phyloP scores from a whole-genome alignment of 345 rosid species.

The Theobroma cacao region DNA sequence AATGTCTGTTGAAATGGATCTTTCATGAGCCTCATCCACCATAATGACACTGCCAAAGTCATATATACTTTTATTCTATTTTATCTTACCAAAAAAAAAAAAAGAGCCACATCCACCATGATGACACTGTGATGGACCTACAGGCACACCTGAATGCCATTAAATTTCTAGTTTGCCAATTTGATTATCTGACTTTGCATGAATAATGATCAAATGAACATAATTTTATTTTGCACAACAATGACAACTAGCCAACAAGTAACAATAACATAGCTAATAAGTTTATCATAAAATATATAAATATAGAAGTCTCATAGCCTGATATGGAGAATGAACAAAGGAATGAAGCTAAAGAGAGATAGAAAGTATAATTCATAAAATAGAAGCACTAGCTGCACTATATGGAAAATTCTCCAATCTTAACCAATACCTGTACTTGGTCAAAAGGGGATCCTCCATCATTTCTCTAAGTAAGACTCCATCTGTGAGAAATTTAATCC shows the following conservation, averaged over 20 bases:
- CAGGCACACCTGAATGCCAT: background rate
- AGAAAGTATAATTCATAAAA: background rate
- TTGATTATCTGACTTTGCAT: background rate
- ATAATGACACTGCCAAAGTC: slow-evolving; percentile 72
- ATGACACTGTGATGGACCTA: background rate
- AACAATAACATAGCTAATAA: background rate
- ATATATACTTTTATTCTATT: background rate
- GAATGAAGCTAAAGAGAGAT: background rate
- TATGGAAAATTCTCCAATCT: background rate
- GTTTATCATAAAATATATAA: background rate
- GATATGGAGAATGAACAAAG: background rate
- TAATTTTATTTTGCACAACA: background rate
- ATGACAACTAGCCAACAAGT: background rate
- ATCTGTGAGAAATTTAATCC: slow-evolving; percentile 89
- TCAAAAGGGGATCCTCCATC: slow-evolving; percentile 99
- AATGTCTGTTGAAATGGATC: slow-evolving; percentile 94
- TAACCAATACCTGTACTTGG: slow-evolving; percentile 76
- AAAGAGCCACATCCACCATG: background rate
- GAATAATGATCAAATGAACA: background rate
- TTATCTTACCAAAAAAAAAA: background rate
- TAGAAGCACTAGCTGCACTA: background rate
- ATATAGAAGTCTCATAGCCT: background rate
- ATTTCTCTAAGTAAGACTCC: slow-evolving; percentile 92
- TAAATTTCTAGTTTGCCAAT: slow-evolving; percentile 5
- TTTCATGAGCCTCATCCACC: slow-evolving; percentile 99